phyloP scores from a whole-genome alignment of 2,329 filamentous ascomycete genomes.

The Trichocomaceae sp. region DNA sequence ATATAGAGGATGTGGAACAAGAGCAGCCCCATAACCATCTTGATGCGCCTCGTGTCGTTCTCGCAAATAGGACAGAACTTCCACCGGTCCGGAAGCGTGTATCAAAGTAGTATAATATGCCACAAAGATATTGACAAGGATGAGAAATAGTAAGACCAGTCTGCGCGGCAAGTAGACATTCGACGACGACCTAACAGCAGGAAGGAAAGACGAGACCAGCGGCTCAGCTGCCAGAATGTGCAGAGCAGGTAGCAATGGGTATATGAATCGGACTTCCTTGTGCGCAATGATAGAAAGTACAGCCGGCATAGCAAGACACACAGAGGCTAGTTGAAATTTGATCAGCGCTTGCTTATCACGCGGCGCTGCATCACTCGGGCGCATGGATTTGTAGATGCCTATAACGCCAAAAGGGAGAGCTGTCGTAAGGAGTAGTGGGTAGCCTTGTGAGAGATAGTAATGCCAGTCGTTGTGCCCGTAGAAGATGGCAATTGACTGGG shows the following conservation, averaged over 20 bases:
- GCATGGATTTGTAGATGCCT: conserved; percentile 53
- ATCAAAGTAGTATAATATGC: conserved; percentile 66
- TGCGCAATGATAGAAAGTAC: conserved; percentile 75
- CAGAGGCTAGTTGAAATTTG: conserved; percentile 51
- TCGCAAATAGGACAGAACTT: conserved; percentile 70
- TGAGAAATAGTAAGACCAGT: conserved; percentile 49
- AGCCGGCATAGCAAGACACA: conserved; percentile 54
- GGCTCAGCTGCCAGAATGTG: conserved; percentile 70
- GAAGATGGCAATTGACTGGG: conserved; percentile 80
- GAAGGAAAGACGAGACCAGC: conserved; percentile 59
- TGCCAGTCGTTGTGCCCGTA: conserved; percentile 87
- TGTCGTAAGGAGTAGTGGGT: conserved; percentile 79
- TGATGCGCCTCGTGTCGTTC: conserved; percentile 60
- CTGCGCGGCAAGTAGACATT: conserved; percentile 40
- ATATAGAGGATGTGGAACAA: conserved; percentile 17
- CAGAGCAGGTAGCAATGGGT: conserved; percentile 80
- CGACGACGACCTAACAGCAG: conserved; percentile 30
- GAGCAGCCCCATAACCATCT: conserved; percentile 23
- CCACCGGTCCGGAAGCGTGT: conserved; percentile 74
- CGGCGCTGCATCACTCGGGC: conserved; percentile 17
- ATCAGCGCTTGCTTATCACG: conserved; percentile 21
- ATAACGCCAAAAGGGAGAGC: conserved; percentile 67
- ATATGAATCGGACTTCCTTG: conserved; percentile 96
- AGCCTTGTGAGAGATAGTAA: conserved; percentile 86
- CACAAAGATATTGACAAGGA: conserved; percentile 63